Evolutionary conservation across 2,329 filamentous ascomycete species (phyloP).

Genomic region (Thelonectria rubi): DNA sequence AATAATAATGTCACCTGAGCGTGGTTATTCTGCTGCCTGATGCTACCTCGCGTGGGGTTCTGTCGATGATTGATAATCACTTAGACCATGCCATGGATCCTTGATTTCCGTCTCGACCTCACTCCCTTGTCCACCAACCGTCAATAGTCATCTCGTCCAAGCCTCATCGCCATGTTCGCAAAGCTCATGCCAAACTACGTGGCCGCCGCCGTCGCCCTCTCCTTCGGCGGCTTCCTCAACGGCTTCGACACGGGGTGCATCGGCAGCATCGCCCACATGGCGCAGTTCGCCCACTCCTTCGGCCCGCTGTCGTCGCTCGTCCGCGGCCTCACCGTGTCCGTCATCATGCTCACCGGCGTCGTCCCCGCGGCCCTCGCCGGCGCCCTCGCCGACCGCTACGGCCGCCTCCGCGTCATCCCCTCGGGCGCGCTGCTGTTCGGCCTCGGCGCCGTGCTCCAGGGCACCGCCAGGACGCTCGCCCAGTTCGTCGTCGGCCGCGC

Average conservation of each 20-base stretch:
- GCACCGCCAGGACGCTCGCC: slow-evolving; percentile 54
- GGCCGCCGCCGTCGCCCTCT: slow-evolving; percentile 33
- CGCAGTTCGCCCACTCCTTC: slow-evolving; percentile 2
- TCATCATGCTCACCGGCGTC: slow-evolving; percentile 65
- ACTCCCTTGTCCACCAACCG: not conserved
- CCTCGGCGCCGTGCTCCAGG: slow-evolving; percentile 62
- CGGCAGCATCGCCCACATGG: not conserved
- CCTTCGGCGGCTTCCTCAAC: slow-evolving; percentile 47
- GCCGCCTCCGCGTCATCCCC: slow-evolving; percentile 49
- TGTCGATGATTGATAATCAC: not conserved
- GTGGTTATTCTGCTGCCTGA: not conserved
- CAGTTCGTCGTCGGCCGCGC: slow-evolving; percentile 65
- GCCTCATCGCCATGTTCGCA: not conserved
- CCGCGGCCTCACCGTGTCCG: slow-evolving; percentile 67
- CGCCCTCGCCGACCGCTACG: slow-evolving; percentile 60
- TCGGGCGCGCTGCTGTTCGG: slow-evolving; percentile 61
- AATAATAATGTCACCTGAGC: not conserved
- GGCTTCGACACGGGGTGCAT: slow-evolving; percentile 11
- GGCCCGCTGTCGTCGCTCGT: slow-evolving; percentile 60
- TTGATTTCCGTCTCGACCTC: not conserved
- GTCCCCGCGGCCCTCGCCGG: slow-evolving; percentile 67
- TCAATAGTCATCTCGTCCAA: not conserved
- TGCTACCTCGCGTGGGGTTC: not conserved
- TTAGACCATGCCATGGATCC: not conserved
- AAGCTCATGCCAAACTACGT: slow-evolving; percentile 1